Conservation (phyloP, 1,284 basidiomycete genomes). For the Heterobasidion irregulare region DNA sequence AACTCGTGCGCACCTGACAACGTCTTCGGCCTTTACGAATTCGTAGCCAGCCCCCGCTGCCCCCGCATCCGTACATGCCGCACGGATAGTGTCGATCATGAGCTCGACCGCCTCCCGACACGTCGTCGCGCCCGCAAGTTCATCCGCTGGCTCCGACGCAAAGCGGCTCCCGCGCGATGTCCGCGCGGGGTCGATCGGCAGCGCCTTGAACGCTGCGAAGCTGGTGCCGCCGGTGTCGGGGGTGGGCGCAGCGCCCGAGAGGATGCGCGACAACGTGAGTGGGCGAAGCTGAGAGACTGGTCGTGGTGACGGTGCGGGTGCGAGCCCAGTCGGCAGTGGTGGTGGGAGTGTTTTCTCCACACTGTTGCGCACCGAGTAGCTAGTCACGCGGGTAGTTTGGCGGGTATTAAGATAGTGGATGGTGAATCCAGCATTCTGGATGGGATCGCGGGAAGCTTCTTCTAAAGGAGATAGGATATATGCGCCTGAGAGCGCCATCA, state of each 20-base stretch:
- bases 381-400: constrained; percentile 66
- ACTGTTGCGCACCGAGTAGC: constrained; percentile 77
- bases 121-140: constrained; percentile 49
- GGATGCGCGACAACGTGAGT: constrained; percentile 22
- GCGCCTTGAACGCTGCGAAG: constrained; percentile 70
- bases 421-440: constrained; percentile 82
- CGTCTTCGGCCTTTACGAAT: constrained; percentile 64
- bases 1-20: constrained; percentile 55
- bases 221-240: constrained; percentile 23
- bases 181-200: constrained; percentile 61
- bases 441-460: constrained; percentile 78
- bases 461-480: constrained; percentile 90
- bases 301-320: constrained; percentile 2
- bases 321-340: constrained; percentile 1
- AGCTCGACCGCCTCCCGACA: constrained; percentile 73
- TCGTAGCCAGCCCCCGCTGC: constrained; percentile 23
- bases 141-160: constrained; percentile 47
- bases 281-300: constrained; percentile 13
- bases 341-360: constrained; percentile 21
- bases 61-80: constrained; percentile 62
- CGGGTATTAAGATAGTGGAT: constrained; percentile 64
- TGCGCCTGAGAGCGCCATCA: constrained; percentile 44
- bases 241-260: constrained; percentile 24
- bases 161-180: constrained; percentile 43
- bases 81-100: constrained; percentile 62